A percentile compares a stretch with the other conserved stretches of the same genome.
These are phyloP conservation scores for Cucumis sativus DNA, from an alignment of 306 rosid genomes.

Conservation along the genomic window Cucumber_9930_V3 NC_026655.2:17912501-17913000, in stretches of 20 bases:
- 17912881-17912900: constrained; percentile 44
- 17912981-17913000: constrained; percentile 60
- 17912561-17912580: constrained; percentile 68
- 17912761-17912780: constrained; percentile 32
- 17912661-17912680: constrained; percentile 34
- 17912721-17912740: constrained; percentile 21
- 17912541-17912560: constrained; percentile 64
- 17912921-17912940: constrained; percentile 83
- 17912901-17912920: constrained; percentile 64
- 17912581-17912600: constrained; percentile 39
- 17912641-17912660: constrained; percentile 46
- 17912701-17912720: constrained; percentile 14
- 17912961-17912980: constrained; percentile 58
- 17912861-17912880: constrained; percentile 39
- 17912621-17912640: constrained; percentile 64
- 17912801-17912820: constrained; percentile 24
- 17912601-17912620: constrained; percentile 59
- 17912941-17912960: constrained; percentile 85
- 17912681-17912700: constrained; percentile 11
- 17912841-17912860: constrained; percentile 47
- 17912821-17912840: constrained; percentile 74
- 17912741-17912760: constrained; percentile 59
- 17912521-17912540: constrained; percentile 54
- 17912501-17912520: constrained; percentile 64
- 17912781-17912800: constrained; percentile 17